Evolutionary conservation across 208 protist species (phyloP), one percentile per base, ranked within the genome.

Genomic region (Leishmania braziliensis): DNA sequence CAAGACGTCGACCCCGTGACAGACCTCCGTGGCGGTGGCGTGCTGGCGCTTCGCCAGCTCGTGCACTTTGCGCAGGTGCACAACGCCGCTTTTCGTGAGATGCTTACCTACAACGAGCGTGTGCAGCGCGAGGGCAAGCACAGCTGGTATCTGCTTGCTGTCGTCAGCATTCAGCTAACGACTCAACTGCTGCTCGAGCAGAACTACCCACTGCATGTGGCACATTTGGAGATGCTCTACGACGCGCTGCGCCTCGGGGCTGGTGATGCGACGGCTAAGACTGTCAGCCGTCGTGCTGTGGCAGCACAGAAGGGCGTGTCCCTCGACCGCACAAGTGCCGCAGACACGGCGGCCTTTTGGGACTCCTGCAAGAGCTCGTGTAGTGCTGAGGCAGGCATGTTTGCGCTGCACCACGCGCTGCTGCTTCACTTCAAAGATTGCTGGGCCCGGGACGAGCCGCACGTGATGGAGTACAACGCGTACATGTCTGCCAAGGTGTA

Each of bases 161-260:
- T 98, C 9, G 91, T 96, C 66, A 95, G 93, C 75, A 95, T 97
- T 54, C 92, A 98, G 80, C 86, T 98, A 53, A 94, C 95, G 0
- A 89, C 89, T 63, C 88, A 92, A 78, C 82, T 98, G 29, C 33
- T 95, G 65, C 82, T 95, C 62, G 84, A 93, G 88, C 81, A 88
- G 69, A 89, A 95, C 8, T 66, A 86, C 74, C 77, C 79, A 12
- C 65, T 98, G 33, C 87, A 88, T 71, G 74, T 89, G 43, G 77
- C 87, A 4, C 92, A 96, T 66, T 78, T 96, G 16, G 92, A 96
- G 86, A 75, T 93, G 36, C 66, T 96, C 14, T 96, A 95, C 80
- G 90, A 96, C 76, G 91, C 88, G 0, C 62, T 96, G 58, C 63
- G 74, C 23, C 84, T 84, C 62, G 83, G 68, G n/a, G 80, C 53